Conservation (phyloP, 1,284 basidiomycete species). For the Ustilago nuda region DNA sequence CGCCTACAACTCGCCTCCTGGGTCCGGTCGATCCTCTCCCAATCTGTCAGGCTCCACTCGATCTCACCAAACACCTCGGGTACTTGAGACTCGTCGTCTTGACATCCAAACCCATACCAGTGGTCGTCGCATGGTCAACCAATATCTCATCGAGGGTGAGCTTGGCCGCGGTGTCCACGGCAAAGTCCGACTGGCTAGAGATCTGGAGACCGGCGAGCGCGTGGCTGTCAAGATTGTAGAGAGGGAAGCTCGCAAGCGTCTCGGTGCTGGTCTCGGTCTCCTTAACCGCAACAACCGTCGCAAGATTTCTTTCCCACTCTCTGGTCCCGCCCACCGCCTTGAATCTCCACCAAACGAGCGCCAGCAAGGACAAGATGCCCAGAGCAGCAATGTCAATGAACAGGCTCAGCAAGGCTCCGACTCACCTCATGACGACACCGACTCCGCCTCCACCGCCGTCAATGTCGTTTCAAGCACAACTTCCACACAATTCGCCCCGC, state of each 20-base stretch:
- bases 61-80: constrained; percentile 33
- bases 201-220: constrained; percentile 61
- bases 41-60: constrained; percentile 22
- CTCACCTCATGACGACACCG: constrained; percentile 25
- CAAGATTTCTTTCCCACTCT: constrained; percentile 21
- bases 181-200: constrained; percentile 63
- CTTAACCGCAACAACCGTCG: constrained; percentile 33
- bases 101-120: constrained; percentile 64
- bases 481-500: constrained; percentile 34
- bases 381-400: not conserved
- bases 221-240: constrained; percentile 69
- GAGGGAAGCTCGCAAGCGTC: constrained; percentile 60
- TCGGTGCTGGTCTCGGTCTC: constrained; percentile 50
- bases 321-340: constrained; percentile 5
- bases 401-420: constrained; percentile 5
- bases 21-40: constrained; percentile 44
- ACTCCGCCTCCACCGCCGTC: constrained; percentile 28
- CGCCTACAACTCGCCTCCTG: constrained; percentile 40
- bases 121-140: constrained; percentile 68
- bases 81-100: constrained; percentile 62
- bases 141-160: constrained; percentile 67
- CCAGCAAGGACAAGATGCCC: not conserved
- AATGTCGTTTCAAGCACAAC: constrained; percentile 26
- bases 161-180: constrained; percentile 67
- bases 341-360: constrained; percentile 8